Base-by-base conservation (phyloP, 2,329 filamentous ascomycete genomes). In the Phaeosphaeriaceae sp. region DNA sequence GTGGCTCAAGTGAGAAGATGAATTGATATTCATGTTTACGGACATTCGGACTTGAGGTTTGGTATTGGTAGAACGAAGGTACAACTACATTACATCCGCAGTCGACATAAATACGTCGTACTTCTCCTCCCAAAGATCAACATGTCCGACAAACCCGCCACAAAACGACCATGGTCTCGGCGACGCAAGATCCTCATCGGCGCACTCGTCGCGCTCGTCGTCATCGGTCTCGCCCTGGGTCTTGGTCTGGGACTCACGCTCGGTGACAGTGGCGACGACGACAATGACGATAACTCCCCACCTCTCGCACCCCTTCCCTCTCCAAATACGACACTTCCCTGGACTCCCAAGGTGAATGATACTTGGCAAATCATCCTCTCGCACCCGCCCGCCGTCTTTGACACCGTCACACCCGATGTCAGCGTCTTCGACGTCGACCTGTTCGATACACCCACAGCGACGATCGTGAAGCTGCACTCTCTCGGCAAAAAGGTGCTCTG, bases 401-500 rank as follows among this genome's bases (percentile, higher is more conserved):
- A 57, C 1, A 73, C 49, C 63, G 78, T 69, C 33, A 71, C 65
- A 74, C 82, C 66, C 0, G 78, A 88, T 60, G 84, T 86, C 0
- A 77, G 80, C 4, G 78, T 89, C 46, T 89, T 84, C 72, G 87
- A 89, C 71, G 87, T 90, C 57, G 81, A 86, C 58, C 79, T 88
- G 13, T 87, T 89, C 72, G 79, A 83, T 56, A 85, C 84, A 51
- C 73, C 78, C 6, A 76, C 78, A 15, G 69, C 76, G 7, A 81
- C 77, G 1, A 84, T 88, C 51, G 59, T 74, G 3, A 70, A 73
- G 5, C 77, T 89, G 15, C 83, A 88, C 44, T 62, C 65, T 2
- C 68, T 81, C 25, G 84, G 83, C 9, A 85, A 85, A 69, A 87
- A 85, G 60, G 85, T 91, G 53, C 88, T 92, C 57, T 92, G 90